phyloP scores from a whole-genome alignment of 192 early-diverging fungal species.

The Thamnidium elegans region DNA sequence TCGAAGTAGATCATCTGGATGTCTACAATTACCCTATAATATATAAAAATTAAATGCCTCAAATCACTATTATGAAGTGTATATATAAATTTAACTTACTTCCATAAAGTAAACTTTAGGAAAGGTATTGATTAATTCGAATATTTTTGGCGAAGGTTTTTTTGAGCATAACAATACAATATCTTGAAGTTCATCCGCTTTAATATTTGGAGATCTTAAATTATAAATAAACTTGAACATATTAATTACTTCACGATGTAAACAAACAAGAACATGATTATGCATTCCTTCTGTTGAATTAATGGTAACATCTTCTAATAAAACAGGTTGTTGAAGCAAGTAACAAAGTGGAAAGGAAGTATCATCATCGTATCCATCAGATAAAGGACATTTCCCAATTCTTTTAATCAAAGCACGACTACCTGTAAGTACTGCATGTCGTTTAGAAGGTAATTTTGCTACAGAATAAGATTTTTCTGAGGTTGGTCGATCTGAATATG shows the following conservation, averaged over 20 bases:
- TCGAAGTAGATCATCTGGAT: slow-evolving; percentile 44
- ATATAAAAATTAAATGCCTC: not conserved
- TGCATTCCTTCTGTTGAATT: slow-evolving; percentile 8
- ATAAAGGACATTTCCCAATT: slow-evolving; percentile 10
- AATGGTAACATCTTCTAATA: slow-evolving; percentile 16
- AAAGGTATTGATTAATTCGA: slow-evolving; percentile 39
- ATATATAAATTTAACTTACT: slow-evolving; percentile 16
- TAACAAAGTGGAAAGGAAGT: slow-evolving; percentile 10
- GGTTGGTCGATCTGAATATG: slow-evolving; percentile 3
- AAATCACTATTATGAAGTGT: not conserved
- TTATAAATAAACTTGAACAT: slow-evolving; percentile 30
- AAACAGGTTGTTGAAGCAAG: not conserved
- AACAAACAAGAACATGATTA: slow-evolving; percentile 41
- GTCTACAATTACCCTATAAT: slow-evolving; percentile 45
- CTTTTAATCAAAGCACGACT: slow-evolving; percentile 11
- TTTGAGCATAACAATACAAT: slow-evolving; percentile 41
- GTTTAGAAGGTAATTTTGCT: slow-evolving; percentile 4
- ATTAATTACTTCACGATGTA: slow-evolving; percentile 33
- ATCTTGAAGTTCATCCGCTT: slow-evolving; percentile 38
- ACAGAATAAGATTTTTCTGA: not conserved
- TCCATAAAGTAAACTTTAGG: slow-evolving; percentile 42
- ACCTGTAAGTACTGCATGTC: slow-evolving; percentile 20
- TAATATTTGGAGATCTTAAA: slow-evolving; percentile 34
- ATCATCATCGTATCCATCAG: slow-evolving; percentile 1
- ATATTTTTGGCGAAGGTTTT: slow-evolving; percentile 32